phyloP scores from a whole-genome alignment of 768 basidiomycete genomes.

The Cyclocybe aegerita region DNA sequence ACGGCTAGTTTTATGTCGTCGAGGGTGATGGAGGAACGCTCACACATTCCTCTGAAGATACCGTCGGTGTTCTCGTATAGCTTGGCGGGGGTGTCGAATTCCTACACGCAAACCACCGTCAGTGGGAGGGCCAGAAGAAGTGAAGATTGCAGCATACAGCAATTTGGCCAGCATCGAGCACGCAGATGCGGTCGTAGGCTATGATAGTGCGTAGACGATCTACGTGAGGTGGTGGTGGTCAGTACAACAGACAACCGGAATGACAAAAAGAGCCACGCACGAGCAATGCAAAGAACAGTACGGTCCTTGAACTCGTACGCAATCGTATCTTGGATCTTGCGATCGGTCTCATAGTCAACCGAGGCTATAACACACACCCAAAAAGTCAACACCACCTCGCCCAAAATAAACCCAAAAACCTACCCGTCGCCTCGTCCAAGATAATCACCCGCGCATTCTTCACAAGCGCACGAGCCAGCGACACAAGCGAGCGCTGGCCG shows the following conservation, averaged over 20 bases:
- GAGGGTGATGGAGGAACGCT: constrained; percentile 71
- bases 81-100: constrained; percentile 78
- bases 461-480: constrained; percentile 86
- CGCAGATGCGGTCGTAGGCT: constrained; percentile 85
- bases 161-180: constrained; percentile 79
- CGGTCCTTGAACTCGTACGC: constrained; percentile 78
- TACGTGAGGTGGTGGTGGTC: constrained; percentile 18
- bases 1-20: constrained; percentile 59
- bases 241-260: not conserved
- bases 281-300: constrained; percentile 86
- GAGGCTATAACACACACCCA: constrained; percentile 52
- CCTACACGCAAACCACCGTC: constrained; percentile 31
- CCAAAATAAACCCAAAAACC: not conserved
- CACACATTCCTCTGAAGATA: constrained; percentile 86
- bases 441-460: constrained; percentile 84
- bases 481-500: constrained; percentile 80
- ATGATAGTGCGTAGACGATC: constrained; percentile 89
- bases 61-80: constrained; percentile 58
- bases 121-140: not conserved
- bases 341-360: constrained; percentile 87
- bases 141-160: constrained; percentile 45
- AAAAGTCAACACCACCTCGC: not conserved
- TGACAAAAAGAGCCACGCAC: constrained; percentile 39
- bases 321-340: constrained; percentile 90
- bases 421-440: constrained; percentile 87